Percentiles rank a stretch among this genome's conserved stretches.
phyloP scores from a whole-genome alignment of 108 stramenopile genomes.

The Nitzschia sp. region DNA sequence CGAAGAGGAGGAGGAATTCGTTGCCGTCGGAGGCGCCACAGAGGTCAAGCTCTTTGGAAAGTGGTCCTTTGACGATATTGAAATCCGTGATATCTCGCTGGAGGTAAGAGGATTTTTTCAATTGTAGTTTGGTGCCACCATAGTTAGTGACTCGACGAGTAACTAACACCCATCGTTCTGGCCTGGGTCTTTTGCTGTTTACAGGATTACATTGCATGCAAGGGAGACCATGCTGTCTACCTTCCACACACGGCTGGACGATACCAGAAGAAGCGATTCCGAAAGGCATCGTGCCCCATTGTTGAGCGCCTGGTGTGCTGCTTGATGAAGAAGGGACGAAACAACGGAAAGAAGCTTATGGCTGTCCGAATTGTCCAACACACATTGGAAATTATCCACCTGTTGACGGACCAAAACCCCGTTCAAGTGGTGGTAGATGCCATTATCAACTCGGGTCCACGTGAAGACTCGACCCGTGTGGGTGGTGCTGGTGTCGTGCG shows the following conservation, averaged over 20 bases:
- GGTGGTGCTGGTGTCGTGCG: slow-evolving; percentile 99
- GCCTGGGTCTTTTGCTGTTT: background rate
- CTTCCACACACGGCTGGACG: slow-evolving; percentile 99
- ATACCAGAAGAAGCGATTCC: slow-evolving; percentile 99
- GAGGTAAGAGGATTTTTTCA: slow-evolving; percentile 43
- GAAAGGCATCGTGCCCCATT: slow-evolving; percentile 99
- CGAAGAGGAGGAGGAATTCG: slow-evolving; percentile 83
- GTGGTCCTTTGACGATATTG: slow-evolving; percentile 97
- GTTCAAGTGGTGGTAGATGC: slow-evolving; percentile 99
- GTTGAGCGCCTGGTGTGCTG: slow-evolving; percentile 98
- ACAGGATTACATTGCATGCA: slow-evolving; percentile 95
- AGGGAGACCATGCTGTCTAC: slow-evolving; percentile 97
- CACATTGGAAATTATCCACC: slow-evolving; percentile 99
- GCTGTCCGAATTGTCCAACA: slow-evolving; percentile 98
- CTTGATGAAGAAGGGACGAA: slow-evolving; percentile 98
- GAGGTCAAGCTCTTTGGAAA: slow-evolving; percentile 98
- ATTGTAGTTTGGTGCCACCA: background rate
- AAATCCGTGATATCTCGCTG: slow-evolving; percentile 98
- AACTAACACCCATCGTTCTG: background rate
- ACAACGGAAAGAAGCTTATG: slow-evolving; percentile 99
- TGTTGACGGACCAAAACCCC: slow-evolving; percentile 99
- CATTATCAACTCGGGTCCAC: slow-evolving; percentile 99
- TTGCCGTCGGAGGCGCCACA: slow-evolving; percentile 66
- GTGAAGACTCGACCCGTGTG: slow-evolving; percentile 99
- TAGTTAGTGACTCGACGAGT: background rate